phyloP scores from a whole-genome alignment of 2,329 filamentous ascomycete species.

The Calonectria hawksworthii region DNA sequence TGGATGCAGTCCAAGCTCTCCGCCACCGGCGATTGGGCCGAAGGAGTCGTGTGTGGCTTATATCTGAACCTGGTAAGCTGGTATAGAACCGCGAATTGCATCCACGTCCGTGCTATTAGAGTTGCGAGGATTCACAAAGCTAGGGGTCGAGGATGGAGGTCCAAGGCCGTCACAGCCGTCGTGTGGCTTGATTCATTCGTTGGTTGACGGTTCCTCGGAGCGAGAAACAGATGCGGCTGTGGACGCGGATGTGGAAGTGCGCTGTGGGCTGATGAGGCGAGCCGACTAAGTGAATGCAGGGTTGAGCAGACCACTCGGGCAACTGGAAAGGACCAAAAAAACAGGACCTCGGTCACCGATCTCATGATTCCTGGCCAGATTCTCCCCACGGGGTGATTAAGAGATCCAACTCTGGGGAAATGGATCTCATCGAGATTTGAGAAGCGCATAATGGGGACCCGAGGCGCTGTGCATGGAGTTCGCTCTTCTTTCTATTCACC shows the following conservation, averaged over 20 bases:
- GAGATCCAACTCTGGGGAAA: slow-evolving; percentile 27
- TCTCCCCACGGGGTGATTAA: slow-evolving; percentile 18
- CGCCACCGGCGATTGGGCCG: not conserved
- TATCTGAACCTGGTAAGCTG: not conserved
- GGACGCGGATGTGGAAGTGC: slow-evolving; percentile 34
- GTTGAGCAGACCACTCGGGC: slow-evolving; percentile 15
- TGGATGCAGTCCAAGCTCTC: not conserved
- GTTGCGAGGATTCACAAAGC: not conserved
- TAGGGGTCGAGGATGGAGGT: slow-evolving; percentile 15
- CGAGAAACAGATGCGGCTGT: slow-evolving; percentile 33
- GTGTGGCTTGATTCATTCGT: slow-evolving; percentile 25
- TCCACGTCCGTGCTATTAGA: not conserved
- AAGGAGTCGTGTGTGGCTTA: not conserved
- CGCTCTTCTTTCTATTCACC: not conserved
- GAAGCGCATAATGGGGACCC: not conserved
- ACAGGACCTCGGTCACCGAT: not conserved
- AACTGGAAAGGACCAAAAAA: not conserved
- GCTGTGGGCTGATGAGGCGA: slow-evolving; percentile 35
- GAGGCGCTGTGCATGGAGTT: not conserved
- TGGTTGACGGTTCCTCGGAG: slow-evolving; percentile 12
- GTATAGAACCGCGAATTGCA: not conserved
- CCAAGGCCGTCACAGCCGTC: slow-evolving; percentile 19
- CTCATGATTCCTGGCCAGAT: slow-evolving; percentile 17
- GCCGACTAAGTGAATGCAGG: slow-evolving; percentile 32
- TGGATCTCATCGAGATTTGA: slow-evolving; percentile 22